Conservation (phyloP, 2,329 filamentous ascomycete genomes). For the Epichloe brachyelytri region DNA sequence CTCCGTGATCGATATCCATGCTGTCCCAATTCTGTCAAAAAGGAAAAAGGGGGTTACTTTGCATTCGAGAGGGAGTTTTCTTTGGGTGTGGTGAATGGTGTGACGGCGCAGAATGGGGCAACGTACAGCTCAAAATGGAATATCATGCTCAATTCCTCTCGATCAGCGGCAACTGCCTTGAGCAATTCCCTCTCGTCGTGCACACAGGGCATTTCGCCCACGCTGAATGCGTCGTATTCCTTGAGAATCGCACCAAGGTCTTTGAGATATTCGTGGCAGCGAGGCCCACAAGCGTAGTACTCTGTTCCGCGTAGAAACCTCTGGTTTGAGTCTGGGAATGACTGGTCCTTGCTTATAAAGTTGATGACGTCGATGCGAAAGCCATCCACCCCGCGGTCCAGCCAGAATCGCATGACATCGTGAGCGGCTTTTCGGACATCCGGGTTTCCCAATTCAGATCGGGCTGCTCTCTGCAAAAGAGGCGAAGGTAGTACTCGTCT, state of each 20-base stretch:
- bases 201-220: constrained; percentile 37
- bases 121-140: constrained; percentile 55
- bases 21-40: constrained; percentile 12
- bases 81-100: no score
- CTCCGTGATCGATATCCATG: constrained; percentile 36
- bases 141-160: constrained; percentile 55
- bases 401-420: constrained; percentile 60
- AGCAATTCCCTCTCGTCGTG: constrained; percentile 29
- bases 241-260: constrained; percentile 31
- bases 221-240: constrained; percentile 36
- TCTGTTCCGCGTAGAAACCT: constrained; percentile 22
- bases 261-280: constrained; percentile 32
- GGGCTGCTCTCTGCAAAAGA: constrained; percentile 59
- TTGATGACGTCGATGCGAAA: constrained; percentile 59
- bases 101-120: not conserved
- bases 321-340: constrained; percentile 35
- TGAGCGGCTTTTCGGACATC: constrained; percentile 53
- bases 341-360: constrained; percentile 49
- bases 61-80: not conserved
- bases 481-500: constrained; percentile 46
- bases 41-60: not conserved
- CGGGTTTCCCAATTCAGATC: constrained; percentile 69
- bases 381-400: constrained; percentile 52
- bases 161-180: constrained; percentile 38
- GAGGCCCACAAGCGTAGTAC: constrained; percentile 41